A percentile compares a stretch with the other conserved stretches of the same genome.
Evolutionary conservation across 768 basidiomycete species (phyloP).

Genomic region (Boletus sp.): DNA sequence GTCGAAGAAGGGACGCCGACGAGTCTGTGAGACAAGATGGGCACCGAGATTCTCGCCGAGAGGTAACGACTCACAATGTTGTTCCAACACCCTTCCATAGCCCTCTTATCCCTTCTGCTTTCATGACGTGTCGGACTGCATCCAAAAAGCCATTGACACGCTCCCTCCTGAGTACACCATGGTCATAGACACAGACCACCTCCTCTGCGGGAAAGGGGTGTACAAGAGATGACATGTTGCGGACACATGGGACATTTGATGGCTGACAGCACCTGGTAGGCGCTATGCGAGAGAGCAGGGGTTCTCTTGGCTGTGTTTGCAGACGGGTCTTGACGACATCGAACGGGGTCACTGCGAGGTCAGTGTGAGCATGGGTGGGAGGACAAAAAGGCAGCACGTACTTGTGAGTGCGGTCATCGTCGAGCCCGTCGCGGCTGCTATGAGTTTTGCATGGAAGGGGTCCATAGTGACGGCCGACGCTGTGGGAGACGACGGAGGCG

Average conservation of each 20-base stretch:
- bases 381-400: constrained; percentile 33
- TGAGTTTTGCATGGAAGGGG: constrained; percentile 71
- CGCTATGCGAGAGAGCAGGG: constrained; percentile 52
- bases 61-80: constrained; percentile 57
- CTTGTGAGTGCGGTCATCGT: constrained; percentile 82
- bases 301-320: constrained; percentile 78
- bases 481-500: neutral
- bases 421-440: constrained; percentile 77
- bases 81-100: constrained; percentile 97
- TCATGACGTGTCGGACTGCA: constrained; percentile 75
- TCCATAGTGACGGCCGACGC: constrained; percentile 41
- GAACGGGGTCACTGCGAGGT: constrained; percentile 90
- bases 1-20: constrained; percentile 92
- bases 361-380: constrained; percentile 7
- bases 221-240: constrained; percentile 74
- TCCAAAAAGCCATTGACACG: constrained; percentile 83
- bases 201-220: constrained; percentile 54
- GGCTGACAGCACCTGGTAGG: constrained; percentile 71
- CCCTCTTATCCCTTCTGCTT: constrained; percentile 77
- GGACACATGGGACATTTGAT: constrained; percentile 48
- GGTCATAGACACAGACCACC: constrained; percentile 79
- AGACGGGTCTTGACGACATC: constrained; percentile 96
- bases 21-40: constrained; percentile 44
- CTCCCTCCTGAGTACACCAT: constrained; percentile 64
- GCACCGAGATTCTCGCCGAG: neutral